These are phyloP conservation scores for Pyrenopolyporus hunteri DNA, from an alignment of 495 filamentous ascomycete species.

Conservation along the genomic window DNA sequence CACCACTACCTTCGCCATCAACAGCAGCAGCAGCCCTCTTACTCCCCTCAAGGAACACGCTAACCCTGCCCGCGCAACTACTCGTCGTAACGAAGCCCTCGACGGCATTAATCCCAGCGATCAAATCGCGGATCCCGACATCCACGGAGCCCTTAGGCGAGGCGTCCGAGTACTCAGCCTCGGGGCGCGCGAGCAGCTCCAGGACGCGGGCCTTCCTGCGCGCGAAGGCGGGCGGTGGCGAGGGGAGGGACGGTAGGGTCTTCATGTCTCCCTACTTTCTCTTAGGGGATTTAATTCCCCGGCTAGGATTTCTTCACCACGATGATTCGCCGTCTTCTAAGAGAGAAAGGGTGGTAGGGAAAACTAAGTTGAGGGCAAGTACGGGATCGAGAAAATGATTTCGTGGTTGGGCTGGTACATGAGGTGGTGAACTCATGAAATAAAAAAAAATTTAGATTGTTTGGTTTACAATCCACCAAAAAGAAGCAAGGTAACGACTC, in stretches of 20 bases:
- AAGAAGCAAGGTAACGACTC: neutral
- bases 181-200: slow-evolving; percentile 64
- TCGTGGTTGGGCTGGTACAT: no score
- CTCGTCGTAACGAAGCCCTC: slow-evolving; percentile 85
- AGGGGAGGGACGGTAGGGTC: slow-evolving; percentile 17
- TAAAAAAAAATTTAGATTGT: neutral
- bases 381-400: no score
- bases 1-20: slow-evolving; percentile 2
- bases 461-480: neutral
- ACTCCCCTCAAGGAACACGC: slow-evolving; percentile 82
- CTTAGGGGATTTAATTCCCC: neutral
- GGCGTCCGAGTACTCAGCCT: slow-evolving; percentile 71
- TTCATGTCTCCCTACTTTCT: neutral
- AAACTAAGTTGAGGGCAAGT: no score
- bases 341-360: no score
- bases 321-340: neutral
- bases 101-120: slow-evolving; percentile 74
- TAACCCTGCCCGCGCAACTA: slow-evolving; percentile 84
- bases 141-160: slow-evolving; percentile 90
- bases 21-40: slow-evolving; percentile 47
- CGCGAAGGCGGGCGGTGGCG: slow-evolving; percentile 52
- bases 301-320: neutral
- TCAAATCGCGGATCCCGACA: slow-evolving; percentile 72
- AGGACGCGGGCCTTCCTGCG: slow-evolving; percentile 71
- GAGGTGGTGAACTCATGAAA: no score